Percentiles rank a stretch among this genome's conserved stretches.
phyloP scores from a whole-genome alignment of 2,329 filamentous ascomycete species.

The Parastagonospora nodorum region DNA sequence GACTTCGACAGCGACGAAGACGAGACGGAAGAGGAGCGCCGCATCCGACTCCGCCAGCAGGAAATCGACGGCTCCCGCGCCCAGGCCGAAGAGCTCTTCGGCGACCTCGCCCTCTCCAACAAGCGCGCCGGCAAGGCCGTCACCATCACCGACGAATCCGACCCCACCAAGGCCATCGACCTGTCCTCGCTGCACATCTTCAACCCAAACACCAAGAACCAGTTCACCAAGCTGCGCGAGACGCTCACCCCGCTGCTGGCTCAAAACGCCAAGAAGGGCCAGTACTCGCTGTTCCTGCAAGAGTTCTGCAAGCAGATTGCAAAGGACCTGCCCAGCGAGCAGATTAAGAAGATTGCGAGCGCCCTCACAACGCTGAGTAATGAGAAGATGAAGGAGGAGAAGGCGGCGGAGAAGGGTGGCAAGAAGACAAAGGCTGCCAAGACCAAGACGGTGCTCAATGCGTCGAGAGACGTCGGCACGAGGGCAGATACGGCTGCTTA shows the following conservation, averaged over 20 bases:
- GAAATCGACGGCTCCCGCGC: conserved; percentile 88
- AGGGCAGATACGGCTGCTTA: conserved; percentile 76
- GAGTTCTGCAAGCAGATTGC: conserved; percentile 87
- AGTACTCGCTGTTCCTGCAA: conserved; percentile 87
- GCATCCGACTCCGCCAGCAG: conserved; percentile 74
- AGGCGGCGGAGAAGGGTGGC: conserved; percentile 86
- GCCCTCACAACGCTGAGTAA: conserved; percentile 87
- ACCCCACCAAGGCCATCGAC: conserved; percentile 81
- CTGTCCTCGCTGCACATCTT: conserved; percentile 81
- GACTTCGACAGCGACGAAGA: conserved; percentile 68
- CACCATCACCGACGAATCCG: conserved; percentile 71
- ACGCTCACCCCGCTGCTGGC: conserved; percentile 79
- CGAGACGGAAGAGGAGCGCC: conserved; percentile 73
- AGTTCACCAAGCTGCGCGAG: conserved; percentile 81
- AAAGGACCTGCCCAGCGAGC: conserved; percentile 85
- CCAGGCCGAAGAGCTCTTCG: conserved; percentile 91
- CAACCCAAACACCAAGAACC: conserved; percentile 83
- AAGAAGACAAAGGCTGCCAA: conserved; percentile 98
- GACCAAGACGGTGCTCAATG: conserved; percentile 84
- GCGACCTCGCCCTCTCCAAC: conserved; percentile 72
- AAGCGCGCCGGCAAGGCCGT: conserved; percentile 70
- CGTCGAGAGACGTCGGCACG: conserved; percentile 60
- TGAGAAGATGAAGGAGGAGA: conserved; percentile 99
- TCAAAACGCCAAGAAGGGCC: conserved; percentile 80
- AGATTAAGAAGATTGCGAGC: conserved; percentile 95